These are phyloP conservation scores for Ophiostoma sp. DNA, from an alignment of 2,329 filamentous ascomycete genomes.

Conservation along the genomic window DNA sequence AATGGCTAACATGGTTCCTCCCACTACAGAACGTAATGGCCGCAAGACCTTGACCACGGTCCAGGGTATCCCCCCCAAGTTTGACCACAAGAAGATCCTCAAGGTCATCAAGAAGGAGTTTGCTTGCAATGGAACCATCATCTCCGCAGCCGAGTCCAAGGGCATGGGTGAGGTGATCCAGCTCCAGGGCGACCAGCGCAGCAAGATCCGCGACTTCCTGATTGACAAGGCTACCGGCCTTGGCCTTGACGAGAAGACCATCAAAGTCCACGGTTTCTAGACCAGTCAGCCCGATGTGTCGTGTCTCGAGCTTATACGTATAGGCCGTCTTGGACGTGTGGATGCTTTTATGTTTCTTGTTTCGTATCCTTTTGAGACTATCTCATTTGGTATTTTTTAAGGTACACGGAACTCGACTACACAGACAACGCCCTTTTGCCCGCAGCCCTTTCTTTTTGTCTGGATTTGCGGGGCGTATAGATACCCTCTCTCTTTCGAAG, in stretches of 20 bases:
- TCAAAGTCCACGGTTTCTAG: constrained; percentile 82
- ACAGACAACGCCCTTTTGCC: background rate
- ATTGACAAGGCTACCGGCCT: constrained; percentile 93
- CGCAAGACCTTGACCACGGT: constrained; percentile 99
- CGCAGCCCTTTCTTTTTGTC: background rate
- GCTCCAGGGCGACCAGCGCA: constrained; percentile 98
- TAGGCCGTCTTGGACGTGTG: constrained; percentile 14
- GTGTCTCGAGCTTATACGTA: constrained; percentile 23
- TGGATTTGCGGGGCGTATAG: constrained; percentile 12
- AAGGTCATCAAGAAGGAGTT: constrained; percentile 94
- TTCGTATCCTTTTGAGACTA: background rate
- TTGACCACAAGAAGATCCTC: constrained; percentile 99
- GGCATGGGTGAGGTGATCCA: constrained; percentile 57
- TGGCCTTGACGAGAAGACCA: constrained; percentile 91
- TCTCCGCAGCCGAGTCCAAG: constrained; percentile 32
- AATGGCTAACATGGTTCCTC: background rate
- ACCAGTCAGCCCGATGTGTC: constrained; percentile 22
- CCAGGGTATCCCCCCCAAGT: constrained; percentile 97
- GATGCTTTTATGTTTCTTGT: constrained; percentile 3
- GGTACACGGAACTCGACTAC: background rate
- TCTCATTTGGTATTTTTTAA: constrained; percentile 10
- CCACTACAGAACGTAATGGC: constrained; percentile 89
- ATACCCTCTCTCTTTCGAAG: background rate
- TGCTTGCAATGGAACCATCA: constrained; percentile 33
- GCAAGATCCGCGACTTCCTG: constrained; percentile 70